Evolutionary conservation across 192 early-diverging fungal species (phyloP), one percentile per base, ranked within the genome.

Genomic region (Gigaspora rosea): DNA sequence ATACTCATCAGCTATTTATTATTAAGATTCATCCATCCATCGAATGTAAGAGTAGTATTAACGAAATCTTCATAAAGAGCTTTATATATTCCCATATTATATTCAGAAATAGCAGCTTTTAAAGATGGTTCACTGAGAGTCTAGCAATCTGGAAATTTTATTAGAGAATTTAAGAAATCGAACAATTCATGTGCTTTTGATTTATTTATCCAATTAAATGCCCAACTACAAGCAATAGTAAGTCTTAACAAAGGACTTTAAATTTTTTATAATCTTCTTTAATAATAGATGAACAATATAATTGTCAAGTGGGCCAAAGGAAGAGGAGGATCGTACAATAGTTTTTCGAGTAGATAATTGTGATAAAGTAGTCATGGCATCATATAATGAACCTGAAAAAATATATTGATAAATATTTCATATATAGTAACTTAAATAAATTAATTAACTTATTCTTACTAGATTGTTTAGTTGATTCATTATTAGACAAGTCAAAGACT

Each of bases 131-230:
- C 16, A 15, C 41, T 9, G 46, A 67, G 41, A 46, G 41, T 16
- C 1, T 16, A 46, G 8, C 16, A 18, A 48, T 67, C 41, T 4
- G 2, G 36, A 46, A 67, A 6, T 48, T 67, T 67, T 36, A 67
- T 8, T 36, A 36, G 36, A 67, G 8, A 8, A 48, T 67, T 67
- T 47, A 67, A n/a, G n/a, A 67, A 67, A 36, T 63, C n/a, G 2
- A 63, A 63, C 10, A 63, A 35, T 27, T 67, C 8, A 36, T 67
- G 9, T 67, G 65, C 36, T 36, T 67, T 13, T 36, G 41, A 8
- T 35, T 46, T 67, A 47, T 67, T 67, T 36, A 67, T 67, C 41
- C 41, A 67, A 46, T 35, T 36, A 36, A 67, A 67, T 9, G 36
- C 65, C 41, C 36, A 67, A 36, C 18, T 18, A 67, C 41, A 67